A percentile compares a stretch with the other conserved stretches of the same genome.
These are phyloP conservation scores for Vigna mungo DNA, from an alignment of 306 rosid genomes.

Conservation along the genomic window DNA sequence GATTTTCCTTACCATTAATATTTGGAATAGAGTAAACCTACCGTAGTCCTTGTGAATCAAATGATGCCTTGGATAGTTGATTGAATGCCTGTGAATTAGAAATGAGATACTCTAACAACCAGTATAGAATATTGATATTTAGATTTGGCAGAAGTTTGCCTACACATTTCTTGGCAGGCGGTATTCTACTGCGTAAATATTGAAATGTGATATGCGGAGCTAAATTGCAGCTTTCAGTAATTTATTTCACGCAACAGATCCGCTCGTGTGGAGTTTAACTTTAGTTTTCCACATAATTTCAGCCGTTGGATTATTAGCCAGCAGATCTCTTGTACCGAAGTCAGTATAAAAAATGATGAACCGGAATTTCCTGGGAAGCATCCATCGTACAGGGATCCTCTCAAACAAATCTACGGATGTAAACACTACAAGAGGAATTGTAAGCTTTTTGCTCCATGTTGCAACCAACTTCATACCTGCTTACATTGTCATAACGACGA, in stretches of 20 bases:
- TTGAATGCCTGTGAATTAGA: constrained; percentile 30
- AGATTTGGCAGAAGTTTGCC: constrained; percentile 33
- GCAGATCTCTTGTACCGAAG: constrained; percentile 57
- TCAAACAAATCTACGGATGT: constrained; percentile 68
- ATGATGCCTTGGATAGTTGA: constrained; percentile 14
- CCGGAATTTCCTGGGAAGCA: constrained; percentile 70
- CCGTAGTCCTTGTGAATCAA: constrained; percentile 28
- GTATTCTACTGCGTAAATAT: constrained; percentile 7
- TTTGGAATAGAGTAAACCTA: constrained; percentile 28
- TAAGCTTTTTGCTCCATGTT: constrained; percentile 83
- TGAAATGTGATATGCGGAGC: constrained; percentile 25
- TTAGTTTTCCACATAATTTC: constrained; percentile 45
- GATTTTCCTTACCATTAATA: constrained; percentile 24
- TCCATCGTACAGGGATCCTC: constrained; percentile 81
- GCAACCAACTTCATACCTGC: constrained; percentile 87
- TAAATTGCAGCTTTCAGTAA: constrained; percentile 20
- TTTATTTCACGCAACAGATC: constrained; percentile 34
- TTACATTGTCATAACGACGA: constrained; percentile 87
- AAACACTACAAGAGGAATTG: constrained; percentile 94
- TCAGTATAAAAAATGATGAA: constrained; percentile 49
- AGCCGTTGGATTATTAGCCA: constrained; percentile 89
- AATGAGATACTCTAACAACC: constrained; percentile 26
- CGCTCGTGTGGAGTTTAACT: constrained; percentile 41
- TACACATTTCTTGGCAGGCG: background rate
- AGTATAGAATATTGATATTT: constrained; percentile 32